These are phyloP conservation scores for Musa schizocarpa DNA, from an alignment of 176 grass and related monocot species.

Conservation along the genomic window DNA sequence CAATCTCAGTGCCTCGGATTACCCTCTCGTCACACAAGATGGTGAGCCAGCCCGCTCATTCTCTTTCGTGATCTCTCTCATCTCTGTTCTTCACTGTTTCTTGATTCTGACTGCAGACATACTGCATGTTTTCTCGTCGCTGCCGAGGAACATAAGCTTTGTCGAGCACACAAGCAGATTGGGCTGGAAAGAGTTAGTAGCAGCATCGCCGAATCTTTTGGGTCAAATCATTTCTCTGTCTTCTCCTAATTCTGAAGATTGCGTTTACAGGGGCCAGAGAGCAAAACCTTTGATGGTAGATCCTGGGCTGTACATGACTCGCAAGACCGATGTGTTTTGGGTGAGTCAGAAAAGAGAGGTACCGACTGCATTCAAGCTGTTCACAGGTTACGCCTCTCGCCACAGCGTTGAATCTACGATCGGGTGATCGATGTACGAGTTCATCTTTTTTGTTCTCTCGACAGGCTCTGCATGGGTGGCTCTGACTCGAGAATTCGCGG, in stretches of 20 bases:
- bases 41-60: constrained; percentile 21
- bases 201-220: not conserved
- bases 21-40: constrained; percentile 83
- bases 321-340: constrained; percentile 75
- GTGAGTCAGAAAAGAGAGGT: constrained; percentile 33
- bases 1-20: constrained; percentile 91
- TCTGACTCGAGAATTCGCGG: constrained; percentile 55
- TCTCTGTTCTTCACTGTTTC: not conserved
- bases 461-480: constrained; percentile 82
- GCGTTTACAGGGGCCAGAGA: constrained; percentile 33
- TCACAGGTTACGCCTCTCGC: constrained; percentile 35
- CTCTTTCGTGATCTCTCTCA: not conserved
- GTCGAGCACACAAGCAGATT: constrained; percentile 73
- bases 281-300: constrained; percentile 65
- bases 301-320: constrained; percentile 52
- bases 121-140: constrained; percentile 47
- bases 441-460: not conserved
- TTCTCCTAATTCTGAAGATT: not conserved
- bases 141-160: constrained; percentile 73
- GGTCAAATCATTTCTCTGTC: not conserved
- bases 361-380: constrained; percentile 78
- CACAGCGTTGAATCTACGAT: too few species aligned
- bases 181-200: constrained; percentile 86
- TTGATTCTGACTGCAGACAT: constrained; percentile 40
- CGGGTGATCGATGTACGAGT: too few species aligned